phyloP scores from a whole-genome alignment of 805 yeast species.

The Komagataella pseudopastoris region DNA sequence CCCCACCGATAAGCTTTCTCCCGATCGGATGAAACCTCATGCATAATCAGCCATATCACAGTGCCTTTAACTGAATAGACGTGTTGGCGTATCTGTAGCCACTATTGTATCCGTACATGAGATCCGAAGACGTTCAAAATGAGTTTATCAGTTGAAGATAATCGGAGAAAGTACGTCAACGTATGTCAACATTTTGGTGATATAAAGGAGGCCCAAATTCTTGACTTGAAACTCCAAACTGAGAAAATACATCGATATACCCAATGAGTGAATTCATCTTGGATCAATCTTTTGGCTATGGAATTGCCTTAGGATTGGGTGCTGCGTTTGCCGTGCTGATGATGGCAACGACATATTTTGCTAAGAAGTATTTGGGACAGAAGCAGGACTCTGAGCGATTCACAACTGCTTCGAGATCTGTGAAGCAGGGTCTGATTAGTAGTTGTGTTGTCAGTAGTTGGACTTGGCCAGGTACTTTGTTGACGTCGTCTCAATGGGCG shows the following conservation, averaged over 20 bases:
- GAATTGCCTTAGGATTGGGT: slow-evolving; percentile 25
- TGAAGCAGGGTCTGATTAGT: slow-evolving; percentile 27
- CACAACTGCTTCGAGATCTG: slow-evolving; percentile 29
- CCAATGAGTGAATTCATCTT: slow-evolving; percentile 8
- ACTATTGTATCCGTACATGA: not conserved
- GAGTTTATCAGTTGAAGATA: not conserved
- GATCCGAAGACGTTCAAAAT: not conserved
- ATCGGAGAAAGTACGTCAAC: not conserved
- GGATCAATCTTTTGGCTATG: slow-evolving; percentile 24
- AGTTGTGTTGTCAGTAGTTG: slow-evolving; percentile 29
- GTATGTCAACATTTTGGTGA: not conserved
- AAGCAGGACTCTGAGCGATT: slow-evolving; percentile 29
- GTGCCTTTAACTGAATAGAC: not conserved
- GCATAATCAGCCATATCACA: not conserved
- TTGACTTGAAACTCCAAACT: not conserved
- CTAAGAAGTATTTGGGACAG: slow-evolving; percentile 22
- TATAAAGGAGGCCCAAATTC: not conserved
- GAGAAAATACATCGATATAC: not conserved
- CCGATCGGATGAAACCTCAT: not conserved
- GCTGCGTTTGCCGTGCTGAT: slow-evolving; percentile 30
- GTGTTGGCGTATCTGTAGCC: not conserved
- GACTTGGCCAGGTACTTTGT: slow-evolving; percentile 17
- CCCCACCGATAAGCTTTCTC: not conserved
- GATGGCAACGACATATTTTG: slow-evolving; percentile 22
- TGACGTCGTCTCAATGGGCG: slow-evolving; percentile 12